Base-by-base conservation (phyloP, 1,284 basidiomycete genomes). In the Ustilago vetiveriae region DNA sequence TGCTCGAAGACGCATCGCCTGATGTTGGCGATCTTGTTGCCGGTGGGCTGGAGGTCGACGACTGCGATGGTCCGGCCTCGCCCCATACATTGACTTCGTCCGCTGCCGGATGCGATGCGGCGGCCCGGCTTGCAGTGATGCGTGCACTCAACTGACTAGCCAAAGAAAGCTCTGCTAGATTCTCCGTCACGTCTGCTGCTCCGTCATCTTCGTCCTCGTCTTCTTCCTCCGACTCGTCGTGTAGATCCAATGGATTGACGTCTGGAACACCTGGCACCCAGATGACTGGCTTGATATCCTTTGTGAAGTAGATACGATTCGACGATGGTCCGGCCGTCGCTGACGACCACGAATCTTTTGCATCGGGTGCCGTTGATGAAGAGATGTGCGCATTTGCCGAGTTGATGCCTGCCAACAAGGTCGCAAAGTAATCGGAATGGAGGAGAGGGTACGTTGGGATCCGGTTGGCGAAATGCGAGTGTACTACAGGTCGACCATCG, bases 381-480 rank as follows among this genome's bases (percentile, higher is more conserved):
- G 56, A 50, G 30, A 64, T 57, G n/a, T 70, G 60, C 8, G 63
- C 64, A 22, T 74, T 74, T 8, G 56, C 57, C 11, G 59, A 48
- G 29, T 71, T 59, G 57, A 69, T 57, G 14, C 62, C 47, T 3
- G 59, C 53, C 17, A 90, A 83, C 0, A 90, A 90, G 57, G 87
- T 88, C 80, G 90, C 92, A 75, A 92, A 86, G 7, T 92, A 88
- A 81, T 94, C 92, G 68, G 93, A 89, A 82, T 94, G 92, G 7
- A 94, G 84, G 10, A 92, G 85, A 2, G 92, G 90, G 81, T 93
- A 94, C 1, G 90, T 88, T 0, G 90, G 83, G 10, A 90, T 86
- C 45, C 88, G 88, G 19, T 89, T 88, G 55, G 90, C 89, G 83
- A 96, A 97, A 47, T 91, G 91, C 30, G 92, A 93, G 81, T 94